Percentiles rank a stretch among this genome's conserved stretches.
Conservation (phyloP, 75 land plant species). For the Isoetes taiwanensis region DNA sequence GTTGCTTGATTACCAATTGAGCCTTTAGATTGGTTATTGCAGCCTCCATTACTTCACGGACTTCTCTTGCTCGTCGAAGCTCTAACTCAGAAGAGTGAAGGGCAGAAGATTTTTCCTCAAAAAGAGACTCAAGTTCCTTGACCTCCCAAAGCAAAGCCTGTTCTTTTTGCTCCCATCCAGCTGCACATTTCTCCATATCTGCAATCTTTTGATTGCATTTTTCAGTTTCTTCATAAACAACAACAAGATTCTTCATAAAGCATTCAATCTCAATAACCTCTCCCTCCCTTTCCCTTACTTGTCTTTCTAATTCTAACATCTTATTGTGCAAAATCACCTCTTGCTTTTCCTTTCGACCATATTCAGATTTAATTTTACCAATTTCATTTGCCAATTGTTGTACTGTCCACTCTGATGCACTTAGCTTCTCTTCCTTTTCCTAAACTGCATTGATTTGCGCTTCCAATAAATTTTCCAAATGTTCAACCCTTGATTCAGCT, state of each 20-base stretch:
- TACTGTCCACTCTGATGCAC: constrained; percentile 27
- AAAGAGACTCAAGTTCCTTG: not conserved
- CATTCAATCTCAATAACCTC: constrained; percentile 18
- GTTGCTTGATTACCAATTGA: no score
- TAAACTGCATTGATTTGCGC: constrained; percentile 1
- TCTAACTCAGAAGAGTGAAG: constrained; percentile 9
- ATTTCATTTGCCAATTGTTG: constrained; percentile 23
- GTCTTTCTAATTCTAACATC: constrained; percentile 11
- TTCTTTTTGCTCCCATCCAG: constrained; percentile 1
- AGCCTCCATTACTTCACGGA: constrained; percentile 11
- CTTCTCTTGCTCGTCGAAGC: constrained; percentile 1
- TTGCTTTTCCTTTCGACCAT: constrained; percentile 16
- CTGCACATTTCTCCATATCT: constrained; percentile 1
- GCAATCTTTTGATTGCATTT: constrained; percentile 4
- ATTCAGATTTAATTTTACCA: constrained; percentile 13
- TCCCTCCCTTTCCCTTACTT: constrained; percentile 12
- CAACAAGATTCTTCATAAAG: constrained; percentile 9
- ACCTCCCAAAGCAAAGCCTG: constrained; percentile 3
- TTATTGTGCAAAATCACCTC: constrained; percentile 10
- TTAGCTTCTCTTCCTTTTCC: constrained; percentile 20
- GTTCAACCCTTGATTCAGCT: constrained; percentile 8
- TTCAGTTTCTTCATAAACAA: constrained; percentile 6
- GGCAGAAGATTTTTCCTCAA: constrained; percentile 6
- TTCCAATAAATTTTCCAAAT: constrained; percentile 9
- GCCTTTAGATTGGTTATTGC: constrained; percentile 10